These are phyloP conservation scores for Phycomyces blakesleeanus DNA, from an alignment of 192 early-diverging fungal species.

Conservation along the genomic window DNA sequence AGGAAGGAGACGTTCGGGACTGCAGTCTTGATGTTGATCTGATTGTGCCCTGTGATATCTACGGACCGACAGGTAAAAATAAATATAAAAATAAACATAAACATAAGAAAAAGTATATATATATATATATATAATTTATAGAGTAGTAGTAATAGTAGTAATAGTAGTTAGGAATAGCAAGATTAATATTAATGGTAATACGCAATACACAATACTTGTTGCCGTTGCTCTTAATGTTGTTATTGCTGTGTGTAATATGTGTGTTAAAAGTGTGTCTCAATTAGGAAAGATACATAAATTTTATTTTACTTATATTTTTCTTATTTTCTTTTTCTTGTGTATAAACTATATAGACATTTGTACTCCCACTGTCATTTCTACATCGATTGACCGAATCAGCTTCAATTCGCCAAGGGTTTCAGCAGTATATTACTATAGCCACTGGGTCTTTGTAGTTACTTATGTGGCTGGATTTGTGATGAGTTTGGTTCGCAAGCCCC, in stretches of 20 bases:
- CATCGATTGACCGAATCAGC: constrained; percentile 39
- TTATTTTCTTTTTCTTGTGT: background rate
- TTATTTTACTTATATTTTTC: constrained; percentile 2
- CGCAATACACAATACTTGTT: too few relatives aligned
- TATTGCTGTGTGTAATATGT: too few relatives aligned
- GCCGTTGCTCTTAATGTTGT: too few relatives aligned
- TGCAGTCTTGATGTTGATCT: constrained; percentile 42
- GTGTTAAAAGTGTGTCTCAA: constrained; percentile 1
- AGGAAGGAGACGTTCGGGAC: constrained; percentile 27
- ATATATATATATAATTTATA: too few relatives aligned
- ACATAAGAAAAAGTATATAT: too few relatives aligned
- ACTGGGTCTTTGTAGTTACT: constrained; percentile 46
- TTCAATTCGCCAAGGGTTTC: constrained; percentile 47
- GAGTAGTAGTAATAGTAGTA: too few relatives aligned
- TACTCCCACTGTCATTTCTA: constrained; percentile 51
- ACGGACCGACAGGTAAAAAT: constrained; percentile 41
- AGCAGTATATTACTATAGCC: constrained; percentile 43
- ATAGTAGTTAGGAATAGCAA: too few relatives aligned
- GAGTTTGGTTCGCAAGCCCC: constrained; percentile 34
- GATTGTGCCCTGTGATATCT: constrained; percentile 54
- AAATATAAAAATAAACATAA: too few relatives aligned
- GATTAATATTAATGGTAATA: too few relatives aligned
- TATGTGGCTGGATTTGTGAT: constrained; percentile 39
- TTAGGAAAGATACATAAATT: too few relatives aligned
- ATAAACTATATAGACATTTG: constrained; percentile 51